Evolutionary conservation across 108 stramenopile species (phyloP).

Genomic region (Nitzschia sp.): DNA sequence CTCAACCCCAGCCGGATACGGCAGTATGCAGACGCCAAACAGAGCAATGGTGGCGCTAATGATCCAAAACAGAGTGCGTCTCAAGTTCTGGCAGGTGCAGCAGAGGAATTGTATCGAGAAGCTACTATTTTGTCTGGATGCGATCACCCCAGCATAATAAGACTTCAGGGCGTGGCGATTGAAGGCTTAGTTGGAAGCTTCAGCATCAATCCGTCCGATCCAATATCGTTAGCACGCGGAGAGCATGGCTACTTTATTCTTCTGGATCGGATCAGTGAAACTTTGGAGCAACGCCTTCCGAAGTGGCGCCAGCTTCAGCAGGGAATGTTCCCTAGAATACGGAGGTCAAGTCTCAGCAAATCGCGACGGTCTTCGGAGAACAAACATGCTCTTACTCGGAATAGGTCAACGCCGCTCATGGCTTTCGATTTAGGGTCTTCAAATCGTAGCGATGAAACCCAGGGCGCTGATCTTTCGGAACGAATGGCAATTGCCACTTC

Average conservation of each 20-base stretch:
- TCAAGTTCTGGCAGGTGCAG: conserved; percentile 3
- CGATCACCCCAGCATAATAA: conserved; percentile 34
- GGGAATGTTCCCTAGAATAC: not conserved
- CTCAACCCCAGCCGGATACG: not conserved
- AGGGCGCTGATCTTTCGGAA: not conserved
- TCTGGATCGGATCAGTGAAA: conserved; percentile 16
- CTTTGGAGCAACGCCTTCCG: conserved; percentile 19
- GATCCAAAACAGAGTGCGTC: not conserved
- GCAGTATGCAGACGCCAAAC: not conserved
- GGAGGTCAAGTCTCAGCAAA: not conserved
- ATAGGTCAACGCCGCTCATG: too few relatives aligned
- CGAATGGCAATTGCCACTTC: conserved; percentile 1
- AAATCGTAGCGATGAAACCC: not conserved
- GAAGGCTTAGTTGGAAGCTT: conserved; percentile 16
- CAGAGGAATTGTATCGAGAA: conserved; percentile 27
- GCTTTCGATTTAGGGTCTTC: not conserved
- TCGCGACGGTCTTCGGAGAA: not conserved
- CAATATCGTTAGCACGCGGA: not conserved
- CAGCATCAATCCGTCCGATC: not conserved
- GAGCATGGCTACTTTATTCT: conserved; percentile 22
- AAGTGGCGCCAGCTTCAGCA: conserved; percentile 11
- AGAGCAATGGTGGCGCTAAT: too few relatives aligned
- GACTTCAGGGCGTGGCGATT: conserved; percentile 11
- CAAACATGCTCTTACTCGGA: not conserved
- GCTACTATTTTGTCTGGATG: conserved; percentile 24